Conservation (phyloP, 306 rosid genomes). For the Ziziphus jujuba region DNA sequence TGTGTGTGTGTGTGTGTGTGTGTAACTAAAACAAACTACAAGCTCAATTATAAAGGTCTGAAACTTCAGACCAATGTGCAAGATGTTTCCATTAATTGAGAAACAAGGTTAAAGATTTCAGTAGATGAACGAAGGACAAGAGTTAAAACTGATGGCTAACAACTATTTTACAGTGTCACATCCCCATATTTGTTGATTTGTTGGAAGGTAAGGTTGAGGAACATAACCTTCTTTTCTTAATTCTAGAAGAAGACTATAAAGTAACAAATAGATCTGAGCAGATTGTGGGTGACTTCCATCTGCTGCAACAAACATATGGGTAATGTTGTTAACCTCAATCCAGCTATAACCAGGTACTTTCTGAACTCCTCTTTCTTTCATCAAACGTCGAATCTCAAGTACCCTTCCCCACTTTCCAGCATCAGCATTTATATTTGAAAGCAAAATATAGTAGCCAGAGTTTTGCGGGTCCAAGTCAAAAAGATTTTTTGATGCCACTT, state of each 20-base stretch:
- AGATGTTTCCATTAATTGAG: neutral
- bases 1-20: too few species aligned
- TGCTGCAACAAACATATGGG: slow-evolving; percentile 72
- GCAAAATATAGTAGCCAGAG: slow-evolving; percentile 77
- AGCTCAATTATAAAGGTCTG: too few species aligned
- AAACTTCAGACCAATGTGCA: neutral
- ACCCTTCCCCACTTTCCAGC: slow-evolving; percentile 75
- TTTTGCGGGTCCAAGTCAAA: slow-evolving; percentile 65
- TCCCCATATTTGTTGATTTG: slow-evolving; percentile 51
- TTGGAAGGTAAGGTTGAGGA: slow-evolving; percentile 70
- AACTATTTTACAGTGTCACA: slow-evolving; percentile 17
- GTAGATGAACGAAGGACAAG: neutral
- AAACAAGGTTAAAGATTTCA: neutral
- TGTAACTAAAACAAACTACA: too few species aligned
- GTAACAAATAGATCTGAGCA: slow-evolving; percentile 49
- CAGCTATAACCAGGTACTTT: slow-evolving; percentile 81
- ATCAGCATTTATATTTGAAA: slow-evolving; percentile 68
- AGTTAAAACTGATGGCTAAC: too few species aligned
- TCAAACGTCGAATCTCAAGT: slow-evolving; percentile 56
- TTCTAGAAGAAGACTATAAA: slow-evolving; percentile 61
- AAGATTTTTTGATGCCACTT: slow-evolving; percentile 58
- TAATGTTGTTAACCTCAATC: slow-evolving; percentile 68
- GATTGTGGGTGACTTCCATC: slow-evolving; percentile 67
- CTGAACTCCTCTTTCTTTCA: slow-evolving; percentile 73
- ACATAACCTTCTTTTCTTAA: slow-evolving; percentile 72